Base-by-base conservation (phyloP, 495 filamentous ascomycete genomes). In the Penicillium cataractarum region DNA sequence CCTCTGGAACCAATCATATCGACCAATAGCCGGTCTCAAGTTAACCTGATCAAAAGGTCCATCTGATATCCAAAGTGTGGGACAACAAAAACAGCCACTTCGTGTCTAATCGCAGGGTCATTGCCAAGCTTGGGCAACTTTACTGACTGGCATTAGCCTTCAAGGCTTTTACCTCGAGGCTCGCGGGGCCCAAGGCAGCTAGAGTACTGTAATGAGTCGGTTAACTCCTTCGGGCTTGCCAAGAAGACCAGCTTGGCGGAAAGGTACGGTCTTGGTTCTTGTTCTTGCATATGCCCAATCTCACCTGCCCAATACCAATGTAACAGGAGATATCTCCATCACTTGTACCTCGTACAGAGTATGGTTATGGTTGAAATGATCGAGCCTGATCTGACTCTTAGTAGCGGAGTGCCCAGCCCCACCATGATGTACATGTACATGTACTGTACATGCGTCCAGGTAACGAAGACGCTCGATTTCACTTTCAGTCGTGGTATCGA, bases 401-500 rank as follows among this genome's bases (percentile, higher is more conserved):
- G 39, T 49, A 26, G 60, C 24, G 22, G 54, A 31, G 40, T 12
- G 26, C 51, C 56, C 56, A 58, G 53, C 66, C 63, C 66, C 63
- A 60, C 66, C 55, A 56, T 52, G 49, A n/a, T n/a, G n/a, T n/a
- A n/a, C n/a, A 58, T 46, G 42, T 46, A 42, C 40, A 19, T 12
- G 19, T 46, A 22, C 42, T 63, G 54, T 58, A 54, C 50, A 21
- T 40, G 54, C 32, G 27, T 33, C 53, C 5, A 17, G 10, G 15
- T 19, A 26, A 32, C 17, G 33, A 29, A 21, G 31, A 54, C 17
- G 27, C 29, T 39, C 24, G 27, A 26, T 13, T 50, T 51, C 33
- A 26, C 19, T 21, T 50, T 51, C 44, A 35, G 31, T 24, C 33
- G 49, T 53, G 50, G 31, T 22, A 40, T 55, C 13, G 40, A 31